These are phyloP conservation scores for Thuja plicata DNA, from an alignment of 83 land plant species.

Conservation along the genomic window DNA sequence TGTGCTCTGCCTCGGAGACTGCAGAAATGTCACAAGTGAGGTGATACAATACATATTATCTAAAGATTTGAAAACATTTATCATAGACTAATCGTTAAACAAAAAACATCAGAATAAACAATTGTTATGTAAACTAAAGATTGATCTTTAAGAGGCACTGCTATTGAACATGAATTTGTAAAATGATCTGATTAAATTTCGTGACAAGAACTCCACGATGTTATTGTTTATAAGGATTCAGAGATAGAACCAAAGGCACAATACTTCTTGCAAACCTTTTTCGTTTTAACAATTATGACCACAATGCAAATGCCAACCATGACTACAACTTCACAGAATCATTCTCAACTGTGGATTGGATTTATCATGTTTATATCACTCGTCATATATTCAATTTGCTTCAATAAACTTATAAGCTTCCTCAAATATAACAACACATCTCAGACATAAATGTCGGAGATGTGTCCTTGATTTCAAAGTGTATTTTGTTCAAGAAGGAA, in stretches of 20 bases:
- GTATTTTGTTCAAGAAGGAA: too few relatives aligned
- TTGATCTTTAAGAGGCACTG: not conserved
- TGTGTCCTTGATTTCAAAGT: too few relatives aligned
- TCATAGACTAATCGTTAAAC: not conserved
- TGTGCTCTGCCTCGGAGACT: conserved; percentile 76
- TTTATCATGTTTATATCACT: not conserved
- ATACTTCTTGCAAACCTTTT: not conserved
- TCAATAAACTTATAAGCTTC: not conserved
- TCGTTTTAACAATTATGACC: not conserved
- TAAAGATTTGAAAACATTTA: not conserved
- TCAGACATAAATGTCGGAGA: not conserved
- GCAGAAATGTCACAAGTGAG: conserved; percentile 16
- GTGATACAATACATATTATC: not conserved
- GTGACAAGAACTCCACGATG: not conserved
- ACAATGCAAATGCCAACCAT: not conserved
- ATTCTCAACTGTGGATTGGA: not conserved
- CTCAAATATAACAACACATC: not conserved
- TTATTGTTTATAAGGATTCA: not conserved
- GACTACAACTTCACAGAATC: not conserved
- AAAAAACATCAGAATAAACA: not conserved
- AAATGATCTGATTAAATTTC: not conserved
- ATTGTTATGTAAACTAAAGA: not conserved
- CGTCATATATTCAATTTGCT: not conserved
- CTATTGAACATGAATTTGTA: not conserved
- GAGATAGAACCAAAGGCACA: not conserved